A percentile compares a stretch with the other conserved stretches of the same genome.
Evolutionary conservation across 2,329 filamentous ascomycete genomes (phyloP).

Genomic region (Trichocomaceae sp.): DNA sequence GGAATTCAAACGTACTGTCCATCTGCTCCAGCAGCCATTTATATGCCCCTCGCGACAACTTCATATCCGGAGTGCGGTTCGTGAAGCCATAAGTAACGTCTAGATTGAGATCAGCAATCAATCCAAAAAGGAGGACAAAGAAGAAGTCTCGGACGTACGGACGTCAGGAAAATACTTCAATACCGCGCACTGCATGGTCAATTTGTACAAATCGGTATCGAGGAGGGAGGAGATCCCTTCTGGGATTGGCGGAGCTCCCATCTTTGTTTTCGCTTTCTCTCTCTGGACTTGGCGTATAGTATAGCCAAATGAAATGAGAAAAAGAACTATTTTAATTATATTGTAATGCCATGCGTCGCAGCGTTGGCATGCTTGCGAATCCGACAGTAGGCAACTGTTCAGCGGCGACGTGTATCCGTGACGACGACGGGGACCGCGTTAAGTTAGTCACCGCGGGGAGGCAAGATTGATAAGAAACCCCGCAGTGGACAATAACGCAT

Average conservation of each 20-base stretch:
- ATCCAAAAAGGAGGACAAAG: background rate
- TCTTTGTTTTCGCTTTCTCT: background rate
- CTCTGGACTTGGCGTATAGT: background rate
- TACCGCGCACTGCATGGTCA: slow-evolving; percentile 98
- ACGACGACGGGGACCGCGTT: no score
- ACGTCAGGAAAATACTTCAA: slow-evolving; percentile 80
- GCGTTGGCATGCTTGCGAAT: background rate
- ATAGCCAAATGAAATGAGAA: background rate
- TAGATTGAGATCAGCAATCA: slow-evolving; percentile 10
- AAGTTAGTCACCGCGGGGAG: slow-evolving; percentile 9
- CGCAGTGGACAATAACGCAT: background rate
- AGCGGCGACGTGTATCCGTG: no score
- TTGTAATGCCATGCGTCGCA: background rate
- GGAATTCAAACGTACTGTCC: slow-evolving; percentile 50
- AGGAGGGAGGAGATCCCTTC: slow-evolving; percentile 77
- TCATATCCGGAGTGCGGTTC: slow-evolving; percentile 91
- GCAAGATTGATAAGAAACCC: background rate
- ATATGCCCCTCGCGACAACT: slow-evolving; percentile 75
- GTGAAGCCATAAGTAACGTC: slow-evolving; percentile 89
- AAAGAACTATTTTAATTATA: background rate
- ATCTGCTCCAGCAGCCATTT: slow-evolving; percentile 81
- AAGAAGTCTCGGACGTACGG: slow-evolving; percentile 32
- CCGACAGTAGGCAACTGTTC: no score
- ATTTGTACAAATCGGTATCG: slow-evolving; percentile 84
- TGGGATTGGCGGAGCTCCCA: slow-evolving; percentile 28